A percentile compares a stretch with the other conserved stretches of the same genome.
phyloP scores from a whole-genome alignment of 176 grass and related monocot genomes.

The Carex myosuroides region DNA sequence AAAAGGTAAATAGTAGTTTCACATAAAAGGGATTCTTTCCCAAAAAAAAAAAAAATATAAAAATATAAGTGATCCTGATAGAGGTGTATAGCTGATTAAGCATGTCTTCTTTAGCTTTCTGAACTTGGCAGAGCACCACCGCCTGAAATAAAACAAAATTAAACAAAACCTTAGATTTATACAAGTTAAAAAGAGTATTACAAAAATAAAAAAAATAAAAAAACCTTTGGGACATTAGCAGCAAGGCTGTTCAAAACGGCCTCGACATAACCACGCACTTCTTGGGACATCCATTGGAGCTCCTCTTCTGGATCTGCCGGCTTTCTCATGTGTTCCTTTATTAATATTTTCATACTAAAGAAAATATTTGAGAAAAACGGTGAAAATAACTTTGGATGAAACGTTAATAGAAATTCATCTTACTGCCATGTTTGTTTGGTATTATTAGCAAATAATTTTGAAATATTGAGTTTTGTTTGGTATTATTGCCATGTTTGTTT shows the following conservation, averaged over 20 bases:
- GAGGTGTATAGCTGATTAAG: slow-evolving; percentile 91
- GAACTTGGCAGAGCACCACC: slow-evolving; percentile 95
- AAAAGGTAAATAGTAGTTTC: too few relatives aligned
- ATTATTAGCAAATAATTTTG: neutral
- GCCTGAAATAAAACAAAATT: slow-evolving; percentile 54
- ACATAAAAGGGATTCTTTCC: too few relatives aligned
- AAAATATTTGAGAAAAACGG: neutral
- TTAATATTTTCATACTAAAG: slow-evolving; percentile 5
- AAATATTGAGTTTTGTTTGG: neutral
- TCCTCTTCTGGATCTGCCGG: slow-evolving; percentile 98
- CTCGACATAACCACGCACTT: slow-evolving; percentile 97
- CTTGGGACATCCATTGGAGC: slow-evolving; percentile 98
- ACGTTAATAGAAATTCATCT: neutral
- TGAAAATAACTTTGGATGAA: neutral
- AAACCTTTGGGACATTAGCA: slow-evolving; percentile 94
- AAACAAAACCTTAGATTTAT: neutral
- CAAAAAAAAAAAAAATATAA: too few relatives aligned
- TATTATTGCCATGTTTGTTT: neutral
- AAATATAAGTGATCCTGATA: slow-evolving; percentile 42
- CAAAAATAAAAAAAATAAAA: slow-evolving; percentile 5
- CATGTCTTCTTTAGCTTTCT: slow-evolving; percentile 98
- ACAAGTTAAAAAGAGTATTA: neutral
- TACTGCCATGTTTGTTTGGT: neutral
- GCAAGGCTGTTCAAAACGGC: slow-evolving; percentile 94
- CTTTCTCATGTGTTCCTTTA: slow-evolving; percentile 32